phyloP scores from a whole-genome alignment of 2,329 filamentous ascomycete genomes.

The Scopulariopsis brevicaulis region DNA sequence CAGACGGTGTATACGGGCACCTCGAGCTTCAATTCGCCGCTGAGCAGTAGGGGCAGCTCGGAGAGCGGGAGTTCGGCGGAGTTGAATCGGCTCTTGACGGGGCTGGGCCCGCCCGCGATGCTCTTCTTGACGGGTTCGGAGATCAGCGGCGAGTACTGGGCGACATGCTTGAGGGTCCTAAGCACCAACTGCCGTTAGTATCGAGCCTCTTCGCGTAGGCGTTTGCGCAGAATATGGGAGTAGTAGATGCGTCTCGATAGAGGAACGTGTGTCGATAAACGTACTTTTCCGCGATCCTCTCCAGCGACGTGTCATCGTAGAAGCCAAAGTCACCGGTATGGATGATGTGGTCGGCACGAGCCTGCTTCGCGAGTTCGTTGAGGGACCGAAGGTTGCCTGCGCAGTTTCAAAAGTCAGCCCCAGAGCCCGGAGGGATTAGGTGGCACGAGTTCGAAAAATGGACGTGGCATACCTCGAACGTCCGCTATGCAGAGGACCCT shows the following conservation, averaged over 20 bases:
- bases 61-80: slow-evolving; percentile 80
- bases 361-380: slow-evolving; percentile 91
- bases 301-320: slow-evolving; percentile 91
- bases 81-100: slow-evolving; percentile 77
- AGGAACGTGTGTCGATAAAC: slow-evolving; percentile 13
- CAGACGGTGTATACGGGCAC: slow-evolving; percentile 98
- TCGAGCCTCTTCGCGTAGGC: not conserved
- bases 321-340: slow-evolving; percentile 99
- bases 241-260: not conserved
- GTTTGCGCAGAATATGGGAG: not conserved
- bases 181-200: slow-evolving; percentile 2
- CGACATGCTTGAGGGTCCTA: slow-evolving; percentile 94
- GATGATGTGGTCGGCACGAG: slow-evolving; percentile 92
- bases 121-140: slow-evolving; percentile 63
- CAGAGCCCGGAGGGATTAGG: not conserved
- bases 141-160: slow-evolving; percentile 93
- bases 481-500: slow-evolving; percentile 61
- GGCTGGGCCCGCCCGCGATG: slow-evolving; percentile 56
- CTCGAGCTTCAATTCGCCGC: slow-evolving; percentile 80
- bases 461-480: slow-evolving; percentile 47
- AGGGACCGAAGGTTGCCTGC: slow-evolving; percentile 87
- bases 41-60: slow-evolving; percentile 80
- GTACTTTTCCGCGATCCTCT: slow-evolving; percentile 97
- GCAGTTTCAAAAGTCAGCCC: not conserved
- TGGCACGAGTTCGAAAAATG: not conserved